Base-by-base conservation (phyloP, 352 stramenopile species). In the Plasmopara viticola region DNA sequence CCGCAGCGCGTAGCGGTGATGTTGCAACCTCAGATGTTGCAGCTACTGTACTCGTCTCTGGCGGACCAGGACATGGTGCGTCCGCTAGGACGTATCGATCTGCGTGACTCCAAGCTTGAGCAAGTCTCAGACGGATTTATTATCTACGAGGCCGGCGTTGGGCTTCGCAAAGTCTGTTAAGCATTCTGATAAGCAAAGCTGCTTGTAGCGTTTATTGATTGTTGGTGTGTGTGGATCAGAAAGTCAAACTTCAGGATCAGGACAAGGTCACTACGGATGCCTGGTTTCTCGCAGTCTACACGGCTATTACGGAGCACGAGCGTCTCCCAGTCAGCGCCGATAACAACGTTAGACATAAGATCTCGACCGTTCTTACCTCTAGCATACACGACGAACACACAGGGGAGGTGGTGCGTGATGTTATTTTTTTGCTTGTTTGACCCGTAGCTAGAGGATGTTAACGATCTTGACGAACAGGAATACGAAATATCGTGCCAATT, bases 271-370 rank as follows among this genome's bases (percentile, higher is more conserved):
- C 76, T 12, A 86, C 69, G 0, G 80, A 91, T 40, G 80, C 78
- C 28, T 91, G 80, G 80, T 91, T 91, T 64, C 75, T 78, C 30
- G 78, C 75, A 4, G 72, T 89, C 40, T 91, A 91, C 58, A 69
- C 70, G 33, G 70, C 78, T 9, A 87, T 87, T 53, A 86, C 80
- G 7, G 73, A 89, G 58, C 78, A 74, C 49, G 48, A 67, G 54
- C 74, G 70, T 1, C 56, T 77, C 14, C 57, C 66, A 17, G 75
- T 88, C 48, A 64, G 60, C 5, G 54, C 53, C 42, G 70, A 48
- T 25, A 60, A 78, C 39, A 54, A 68, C n/a, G 65, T 74, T 7
- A 64, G 62, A 25, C 61, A 62, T 48, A 66, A 69, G 50, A 85
- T 87, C 51, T 74, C 74, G 15, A 64, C 68, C 3, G 62, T 84